Evolutionary conservation across 2,329 filamentous ascomycete species (phyloP).

Genomic region (Sarocladiaceae sp.): DNA sequence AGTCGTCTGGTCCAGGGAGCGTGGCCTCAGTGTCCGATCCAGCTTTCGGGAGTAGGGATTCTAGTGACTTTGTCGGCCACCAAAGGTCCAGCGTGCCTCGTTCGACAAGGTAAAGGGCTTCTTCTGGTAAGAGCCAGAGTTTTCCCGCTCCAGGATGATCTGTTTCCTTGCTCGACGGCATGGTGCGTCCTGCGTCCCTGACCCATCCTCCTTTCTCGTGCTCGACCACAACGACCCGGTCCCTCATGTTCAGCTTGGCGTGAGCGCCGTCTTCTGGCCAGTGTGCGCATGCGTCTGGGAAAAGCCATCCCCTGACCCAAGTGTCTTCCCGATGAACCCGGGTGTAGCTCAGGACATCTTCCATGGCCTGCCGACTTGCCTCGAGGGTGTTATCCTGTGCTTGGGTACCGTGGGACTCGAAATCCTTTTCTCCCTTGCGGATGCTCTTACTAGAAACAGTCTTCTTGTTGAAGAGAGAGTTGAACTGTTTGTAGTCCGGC

Average conservation of each 20-base stretch:
- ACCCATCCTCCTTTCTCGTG: conserved; percentile 67
- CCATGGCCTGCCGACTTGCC: conserved; percentile 79
- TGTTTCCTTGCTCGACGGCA: conserved; percentile 50
- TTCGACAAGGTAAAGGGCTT: conserved; percentile 84
- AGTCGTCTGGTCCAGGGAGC: conserved; percentile 30
- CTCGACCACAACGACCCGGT: conserved; percentile 61
- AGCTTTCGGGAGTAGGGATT: conserved; percentile 37
- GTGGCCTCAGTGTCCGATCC: conserved; percentile 17
- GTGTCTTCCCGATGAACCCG: conserved; percentile 64
- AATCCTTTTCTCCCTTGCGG: conserved; percentile 93
- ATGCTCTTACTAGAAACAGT: conserved; percentile 58
- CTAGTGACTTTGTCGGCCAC: conserved; percentile 60
- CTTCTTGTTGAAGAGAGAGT: conserved; percentile 44
- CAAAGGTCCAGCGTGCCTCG: conserved; percentile 80
- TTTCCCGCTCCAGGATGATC: conserved; percentile 52
- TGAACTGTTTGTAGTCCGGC: conserved; percentile 77
- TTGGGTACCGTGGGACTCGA: conserved; percentile 83
- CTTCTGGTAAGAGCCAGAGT: conserved; percentile 84
- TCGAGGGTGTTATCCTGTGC: conserved; percentile 74
- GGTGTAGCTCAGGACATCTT: conserved; percentile 73
- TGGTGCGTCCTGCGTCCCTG: conserved; percentile 66
- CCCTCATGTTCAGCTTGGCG: conserved; percentile 22
- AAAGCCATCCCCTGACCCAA: conserved; percentile 67
- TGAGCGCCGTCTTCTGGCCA: conserved; percentile 18
- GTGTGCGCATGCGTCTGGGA: conserved; percentile 49